Evolutionary conservation across 2,329 filamentous ascomycete genomes (phyloP).

Genomic region (Lecanosticta acicola): DNA sequence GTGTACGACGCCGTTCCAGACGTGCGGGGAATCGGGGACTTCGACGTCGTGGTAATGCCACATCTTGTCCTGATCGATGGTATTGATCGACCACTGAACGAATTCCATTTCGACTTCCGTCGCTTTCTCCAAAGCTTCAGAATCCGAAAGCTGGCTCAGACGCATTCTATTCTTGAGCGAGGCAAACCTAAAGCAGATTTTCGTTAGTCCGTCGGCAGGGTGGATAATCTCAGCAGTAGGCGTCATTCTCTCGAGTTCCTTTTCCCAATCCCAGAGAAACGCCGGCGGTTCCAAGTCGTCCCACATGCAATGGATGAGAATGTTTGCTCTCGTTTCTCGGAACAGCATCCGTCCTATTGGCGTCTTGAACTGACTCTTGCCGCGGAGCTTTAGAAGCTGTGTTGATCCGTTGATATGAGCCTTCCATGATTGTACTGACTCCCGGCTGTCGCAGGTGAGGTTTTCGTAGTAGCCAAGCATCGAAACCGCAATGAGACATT

Average conservation of each 20-base stretch:
- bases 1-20: slow-evolving; percentile 30
- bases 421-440: slow-evolving; percentile 35
- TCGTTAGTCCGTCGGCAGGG: slow-evolving; percentile 22
- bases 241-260: slow-evolving; percentile 18
- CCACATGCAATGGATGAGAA: slow-evolving; percentile 29
- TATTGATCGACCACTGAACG: slow-evolving; percentile 26
- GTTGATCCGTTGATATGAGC: slow-evolving; percentile 35
- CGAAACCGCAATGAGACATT: slow-evolving; percentile 32
- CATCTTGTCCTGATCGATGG: slow-evolving; percentile 9
- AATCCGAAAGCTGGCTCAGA: slow-evolving; percentile 13
- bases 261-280: slow-evolving; percentile 28
- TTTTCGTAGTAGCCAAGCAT: slow-evolving; percentile 37
- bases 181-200: slow-evolving; percentile 26
- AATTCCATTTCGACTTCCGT: slow-evolving; percentile 25
- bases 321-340: slow-evolving; percentile 26
- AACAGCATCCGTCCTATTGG: slow-evolving; percentile 24
- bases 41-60: slow-evolving; percentile 27
- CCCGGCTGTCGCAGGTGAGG: slow-evolving; percentile 28
- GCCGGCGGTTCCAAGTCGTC: slow-evolving; percentile 26
- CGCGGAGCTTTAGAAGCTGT: slow-evolving; percentile 32
- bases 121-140: slow-evolving; percentile 19
- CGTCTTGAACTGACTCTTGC: slow-evolving; percentile 27
- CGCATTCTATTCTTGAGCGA: slow-evolving; percentile 19
- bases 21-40: slow-evolving; percentile 25
- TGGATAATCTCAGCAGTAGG: slow-evolving; percentile 7